These are phyloP conservation scores for Globisporangium recalcitrans DNA, from an alignment of 352 stramenopile species.

Conservation along the genomic window DNA sequence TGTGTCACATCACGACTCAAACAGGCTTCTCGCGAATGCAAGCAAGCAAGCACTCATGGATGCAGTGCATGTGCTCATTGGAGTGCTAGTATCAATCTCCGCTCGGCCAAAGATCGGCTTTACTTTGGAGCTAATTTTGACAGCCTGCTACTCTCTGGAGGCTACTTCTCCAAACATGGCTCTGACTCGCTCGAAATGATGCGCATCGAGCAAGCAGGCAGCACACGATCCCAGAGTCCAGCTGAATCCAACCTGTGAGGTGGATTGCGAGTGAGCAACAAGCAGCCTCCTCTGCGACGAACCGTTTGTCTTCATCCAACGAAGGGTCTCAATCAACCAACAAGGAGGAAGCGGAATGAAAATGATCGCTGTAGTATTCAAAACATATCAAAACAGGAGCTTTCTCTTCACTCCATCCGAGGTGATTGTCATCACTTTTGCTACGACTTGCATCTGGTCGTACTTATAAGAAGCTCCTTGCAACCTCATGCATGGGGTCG, in stretches of 20 bases:
- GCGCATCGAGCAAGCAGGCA: not conserved
- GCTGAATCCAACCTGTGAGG: too few relatives aligned
- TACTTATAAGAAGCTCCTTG: constrained; percentile 1
- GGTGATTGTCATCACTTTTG: not conserved
- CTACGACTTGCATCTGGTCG: constrained; percentile 14
- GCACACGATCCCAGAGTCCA: not conserved
- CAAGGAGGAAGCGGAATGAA: not conserved
- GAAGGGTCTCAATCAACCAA: not conserved
- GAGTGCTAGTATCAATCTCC: too few relatives aligned
- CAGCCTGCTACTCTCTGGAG: not conserved
- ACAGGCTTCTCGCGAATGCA: too few relatives aligned
- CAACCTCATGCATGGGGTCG: not conserved
- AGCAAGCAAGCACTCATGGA: too few relatives aligned
- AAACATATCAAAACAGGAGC: constrained; percentile 6
- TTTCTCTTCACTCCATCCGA: not conserved
- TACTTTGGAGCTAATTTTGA: too few relatives aligned
- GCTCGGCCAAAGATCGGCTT: not conserved
- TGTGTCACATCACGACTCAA: too few relatives aligned
- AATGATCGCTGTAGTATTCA: constrained; percentile 5
- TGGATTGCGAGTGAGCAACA: too few relatives aligned
- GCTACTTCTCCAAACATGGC: not conserved
- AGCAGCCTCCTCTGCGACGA: not conserved
- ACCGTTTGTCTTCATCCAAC: not conserved
- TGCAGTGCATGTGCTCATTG: too few relatives aligned
- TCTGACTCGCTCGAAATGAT: not conserved